Base-by-base conservation (phyloP, 768 basidiomycete species). In the Tricholoma saponaceum region DNA sequence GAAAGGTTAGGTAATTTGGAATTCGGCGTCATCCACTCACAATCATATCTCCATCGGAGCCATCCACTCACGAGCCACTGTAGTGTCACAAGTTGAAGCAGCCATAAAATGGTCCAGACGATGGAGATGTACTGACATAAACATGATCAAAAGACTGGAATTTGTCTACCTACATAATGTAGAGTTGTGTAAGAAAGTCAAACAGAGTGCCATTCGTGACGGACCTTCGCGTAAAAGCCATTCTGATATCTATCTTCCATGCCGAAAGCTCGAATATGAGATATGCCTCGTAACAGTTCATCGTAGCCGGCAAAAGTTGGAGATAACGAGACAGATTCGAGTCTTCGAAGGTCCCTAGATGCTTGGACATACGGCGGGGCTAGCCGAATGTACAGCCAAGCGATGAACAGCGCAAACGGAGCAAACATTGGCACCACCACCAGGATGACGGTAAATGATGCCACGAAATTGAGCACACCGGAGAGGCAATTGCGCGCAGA, bases 251-350 rank as follows among this genome's bases (percentile, higher is more conserved):
- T 69, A 50, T 75, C 72, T 63, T 89, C 87, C 83, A 86, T 85
- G 0, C 82, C 85, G 66, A 88, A 89, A 1, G 87, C 88, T 5
- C 88, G 79, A 18, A 89, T 79, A 65, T 88, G 85, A 18, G 79
- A 70, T 39, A 90, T 79, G 2, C 89, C 89, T 39, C 82, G 75
- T 50, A 89, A 70, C 5, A 89, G 70, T 60, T 89, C 88, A 62
- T 89, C 87, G 61, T 86, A 90, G 0, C 85, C 86, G 5, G 86
- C 82, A 65, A 90, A 89, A 0, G 86, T 81, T 1, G 88, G 89
- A 1, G 86, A 88, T 9, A 87, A 72, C 10, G 84, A 85, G 25
- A 86, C 75, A 1, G 83, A 83, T 66, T 89, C 86, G 25, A 89
- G 69, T 32, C 87, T 74, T 39, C 88, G 78, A 14, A 91, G 76